These are phyloP conservation scores for Sarcocystis neurona DNA, from an alignment of 169 alveolate genomes.

Conservation along the genomic window DNA sequence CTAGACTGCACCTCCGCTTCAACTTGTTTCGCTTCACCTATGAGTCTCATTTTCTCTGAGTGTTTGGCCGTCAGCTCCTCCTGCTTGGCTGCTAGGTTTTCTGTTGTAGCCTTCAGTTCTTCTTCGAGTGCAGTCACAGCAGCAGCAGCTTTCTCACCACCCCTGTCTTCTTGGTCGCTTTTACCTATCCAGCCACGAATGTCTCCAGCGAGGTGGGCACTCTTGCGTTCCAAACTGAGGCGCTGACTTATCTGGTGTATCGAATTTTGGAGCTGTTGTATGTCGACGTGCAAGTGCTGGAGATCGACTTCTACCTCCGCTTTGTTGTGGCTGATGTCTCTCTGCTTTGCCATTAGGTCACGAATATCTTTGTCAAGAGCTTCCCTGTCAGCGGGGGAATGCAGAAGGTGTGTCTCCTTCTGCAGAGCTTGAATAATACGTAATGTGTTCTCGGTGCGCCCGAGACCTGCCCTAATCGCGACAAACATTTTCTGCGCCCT, in stretches of 20 bases:
- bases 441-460: not conserved
- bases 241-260: not conserved
- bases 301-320: not conserved
- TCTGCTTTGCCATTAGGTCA: not conserved
- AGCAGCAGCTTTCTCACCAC: not conserved
- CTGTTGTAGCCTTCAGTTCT: not conserved
- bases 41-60: not conserved
- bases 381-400: not conserved
- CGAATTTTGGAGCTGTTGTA: constrained; percentile 16
- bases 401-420: not conserved
- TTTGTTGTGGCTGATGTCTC: not conserved
- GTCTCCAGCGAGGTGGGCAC: not conserved
- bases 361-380: not conserved
- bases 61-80: not conserved
- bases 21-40: not conserved
- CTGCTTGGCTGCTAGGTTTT: not conserved
- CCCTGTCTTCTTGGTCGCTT: not conserved
- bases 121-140: constrained; percentile 5
- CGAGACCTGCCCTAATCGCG: not conserved
- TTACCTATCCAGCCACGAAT: not conserved
- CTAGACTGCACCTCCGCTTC: not conserved
- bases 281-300: constrained; percentile 1
- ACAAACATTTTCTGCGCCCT: not conserved
- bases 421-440: not conserved
- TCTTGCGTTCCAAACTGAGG: not conserved